A percentile compares a stretch with the other conserved stretches of the same genome.
These are phyloP conservation scores for Colletotrichum tabaci DNA, from an alignment of 2,329 filamentous ascomycete genomes.

Conservation along the genomic window DNA sequence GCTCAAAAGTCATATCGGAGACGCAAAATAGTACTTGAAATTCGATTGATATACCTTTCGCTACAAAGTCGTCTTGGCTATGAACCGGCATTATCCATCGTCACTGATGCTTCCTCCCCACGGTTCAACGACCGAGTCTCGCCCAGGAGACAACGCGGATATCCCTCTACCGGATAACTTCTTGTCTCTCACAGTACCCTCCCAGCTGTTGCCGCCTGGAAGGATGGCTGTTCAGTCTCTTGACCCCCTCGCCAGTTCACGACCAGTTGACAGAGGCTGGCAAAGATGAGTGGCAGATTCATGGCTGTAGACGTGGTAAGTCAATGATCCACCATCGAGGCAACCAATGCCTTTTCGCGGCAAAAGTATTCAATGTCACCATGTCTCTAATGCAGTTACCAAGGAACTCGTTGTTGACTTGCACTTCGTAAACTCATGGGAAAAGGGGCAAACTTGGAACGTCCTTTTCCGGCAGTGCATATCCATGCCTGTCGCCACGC, in stretches of 20 bases:
- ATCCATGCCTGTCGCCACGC: not conserved
- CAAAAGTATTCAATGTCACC: not conserved
- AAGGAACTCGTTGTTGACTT: not conserved
- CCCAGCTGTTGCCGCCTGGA: conserved; percentile 16
- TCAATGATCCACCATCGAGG: not conserved
- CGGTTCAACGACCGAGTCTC: too few relatives aligned
- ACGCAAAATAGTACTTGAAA: too few relatives aligned
- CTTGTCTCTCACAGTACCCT: too few relatives aligned
- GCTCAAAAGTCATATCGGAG: too few relatives aligned
- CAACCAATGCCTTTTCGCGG: not conserved
- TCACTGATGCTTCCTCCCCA: not conserved
- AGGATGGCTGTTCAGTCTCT: not conserved
- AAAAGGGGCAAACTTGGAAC: not conserved
- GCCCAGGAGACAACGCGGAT: not conserved
- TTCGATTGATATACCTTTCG: too few relatives aligned
- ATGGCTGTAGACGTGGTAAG: not conserved
- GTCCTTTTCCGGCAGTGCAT: not conserved
- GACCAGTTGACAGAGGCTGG: conserved; percentile 35
- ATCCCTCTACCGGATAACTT: not conserved
- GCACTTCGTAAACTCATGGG: too few relatives aligned
- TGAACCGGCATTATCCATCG: too few relatives aligned
- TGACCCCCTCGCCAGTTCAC: conserved; percentile 9
- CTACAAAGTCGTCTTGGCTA: too few relatives aligned
- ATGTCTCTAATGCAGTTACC: not conserved
- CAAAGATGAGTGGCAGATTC: not conserved